These are phyloP conservation scores for Solanum chacoense DNA, from an alignment of 305 asterid species.

Conservation along the genomic window DNA sequence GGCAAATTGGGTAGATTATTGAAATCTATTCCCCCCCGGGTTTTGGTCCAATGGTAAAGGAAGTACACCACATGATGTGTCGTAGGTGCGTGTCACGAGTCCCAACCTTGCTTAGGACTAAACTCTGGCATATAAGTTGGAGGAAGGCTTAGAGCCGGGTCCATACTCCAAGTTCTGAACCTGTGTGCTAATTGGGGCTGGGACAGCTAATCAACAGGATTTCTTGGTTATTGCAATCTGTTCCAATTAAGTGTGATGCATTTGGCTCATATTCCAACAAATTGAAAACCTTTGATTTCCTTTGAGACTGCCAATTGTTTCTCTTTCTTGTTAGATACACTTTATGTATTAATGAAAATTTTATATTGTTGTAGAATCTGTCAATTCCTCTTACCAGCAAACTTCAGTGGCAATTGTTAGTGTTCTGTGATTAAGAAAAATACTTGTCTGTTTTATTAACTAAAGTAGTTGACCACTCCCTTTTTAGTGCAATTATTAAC, in stretches of 20 bases:
- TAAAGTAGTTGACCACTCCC: neutral
- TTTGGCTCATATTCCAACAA: neutral
- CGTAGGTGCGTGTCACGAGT: neutral
- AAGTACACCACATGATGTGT: neutral
- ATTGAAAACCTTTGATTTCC: neutral
- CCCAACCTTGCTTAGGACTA: neutral
- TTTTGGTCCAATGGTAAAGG: neutral
- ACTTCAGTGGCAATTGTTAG: neutral
- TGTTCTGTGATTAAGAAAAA: neutral
- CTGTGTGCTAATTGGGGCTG: neutral
- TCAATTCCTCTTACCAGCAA: neutral
- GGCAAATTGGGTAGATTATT: neutral
- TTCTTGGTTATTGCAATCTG: neutral
- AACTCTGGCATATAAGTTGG: neutral
- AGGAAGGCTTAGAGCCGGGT: neutral
- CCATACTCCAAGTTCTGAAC: neutral
- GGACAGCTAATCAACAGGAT: neutral
- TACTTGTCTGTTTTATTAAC: neutral
- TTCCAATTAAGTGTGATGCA: neutral
- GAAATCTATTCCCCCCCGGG: neutral
- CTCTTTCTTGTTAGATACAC: neutral
- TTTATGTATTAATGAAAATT: neutral
- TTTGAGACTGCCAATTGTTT: neutral
- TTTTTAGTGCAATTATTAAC: constrained; percentile 16
- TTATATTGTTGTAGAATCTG: neutral